Base-by-base conservation (phyloP, 2,329 filamentous ascomycete genomes). In the Diplodia scrobiculata region DNA sequence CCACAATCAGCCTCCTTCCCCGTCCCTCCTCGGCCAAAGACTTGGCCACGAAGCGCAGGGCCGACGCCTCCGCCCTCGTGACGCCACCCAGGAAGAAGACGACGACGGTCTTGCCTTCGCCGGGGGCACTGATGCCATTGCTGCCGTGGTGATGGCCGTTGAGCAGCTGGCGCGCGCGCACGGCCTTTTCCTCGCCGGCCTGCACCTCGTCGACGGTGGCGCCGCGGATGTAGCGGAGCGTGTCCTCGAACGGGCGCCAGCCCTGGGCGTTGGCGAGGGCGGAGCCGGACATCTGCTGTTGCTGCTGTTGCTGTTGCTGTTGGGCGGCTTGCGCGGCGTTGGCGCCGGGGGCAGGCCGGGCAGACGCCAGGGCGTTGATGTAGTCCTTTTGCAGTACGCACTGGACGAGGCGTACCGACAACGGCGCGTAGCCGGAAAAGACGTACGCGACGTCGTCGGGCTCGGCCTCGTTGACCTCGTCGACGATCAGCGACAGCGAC, bases 71-170 rank as follows among this genome's bases (percentile, higher is more conserved):
- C 0, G 95, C 94, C 74, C 96, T 97, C 0, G 92, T 97, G 65
- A 99, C 91, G 1, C 95, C 96, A n/a, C 95, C 95, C 19, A 99
- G 81, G 78, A 98, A 98, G 71, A 98, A 96, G n/a, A 99, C 89
- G 73, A 97, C 91, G 0, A 96, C 89, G 0, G 91, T 54, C 76
- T 73, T 2, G 73, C 75, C 36, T 75, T 73, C 63, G 88, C 88
- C 60, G 86, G 86, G 17, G 19, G 29, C 29, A 2, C 17, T 34
- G 21, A 85, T 85, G 21, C 86, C 85, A 58, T 83, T 87, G 0
- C 9, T 11, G 34, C 34, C 34, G 34, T 36, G 34, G 34, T 36
- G 6, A 11, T 36, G 34, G 34, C 92, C 91, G 54, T 91, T 91
- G 47, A 99, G 81, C 29, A 96, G 85, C 68, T 91, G 89, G 66